Percentiles rank a stretch among this genome's conserved stretches.
phyloP scores from a whole-genome alignment of 306 rosid genomes.

The Phaseolus lunatus region DNA sequence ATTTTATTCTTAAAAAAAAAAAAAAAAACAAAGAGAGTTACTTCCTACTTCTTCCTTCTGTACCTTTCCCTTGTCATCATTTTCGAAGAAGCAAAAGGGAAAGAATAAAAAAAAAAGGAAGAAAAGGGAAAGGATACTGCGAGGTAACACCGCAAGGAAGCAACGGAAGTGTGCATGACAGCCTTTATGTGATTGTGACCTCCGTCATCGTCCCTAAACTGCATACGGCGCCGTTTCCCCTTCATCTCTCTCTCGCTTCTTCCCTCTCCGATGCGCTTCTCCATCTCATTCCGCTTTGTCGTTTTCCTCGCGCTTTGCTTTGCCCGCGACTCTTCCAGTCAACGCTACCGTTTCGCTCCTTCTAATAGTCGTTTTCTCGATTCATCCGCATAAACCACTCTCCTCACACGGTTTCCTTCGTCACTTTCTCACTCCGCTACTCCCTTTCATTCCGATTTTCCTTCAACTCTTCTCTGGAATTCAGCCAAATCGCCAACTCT shows the following conservation, averaged over 20 bases:
- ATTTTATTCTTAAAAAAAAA: too few species aligned
- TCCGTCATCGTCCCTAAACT: constrained; percentile 37
- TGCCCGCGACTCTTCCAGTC: constrained; percentile 30
- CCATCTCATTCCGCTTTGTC: not conserved
- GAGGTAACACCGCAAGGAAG: constrained; percentile 36
- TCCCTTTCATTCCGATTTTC: not conserved
- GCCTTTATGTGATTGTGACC: constrained; percentile 35
- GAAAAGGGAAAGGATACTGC: not conserved
- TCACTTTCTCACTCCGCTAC: constrained; percentile 25
- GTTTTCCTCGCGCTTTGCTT: not conserved
- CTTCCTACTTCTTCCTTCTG: not conserved
- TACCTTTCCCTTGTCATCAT: not conserved
- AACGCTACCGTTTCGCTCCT: constrained; percentile 13
- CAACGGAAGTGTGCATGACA: constrained; percentile 17
- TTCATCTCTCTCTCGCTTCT: not conserved
- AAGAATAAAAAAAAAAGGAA: not conserved
- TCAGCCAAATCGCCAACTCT: not conserved
- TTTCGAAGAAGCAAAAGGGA: not conserved
- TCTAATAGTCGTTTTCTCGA: constrained; percentile 17
- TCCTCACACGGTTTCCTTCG: constrained; percentile 15
- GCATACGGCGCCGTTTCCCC: constrained; percentile 43
- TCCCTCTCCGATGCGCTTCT: constrained; percentile 26
- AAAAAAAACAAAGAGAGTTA: too few species aligned
- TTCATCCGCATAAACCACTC: not conserved
- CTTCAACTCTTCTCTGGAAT: not conserved